A percentile compares a stretch with the other conserved stretches of the same genome.
These are phyloP conservation scores for Amaranthus cruentus DNA, from an alignment of 148 eudicot species.

Conservation along the genomic window DNA sequence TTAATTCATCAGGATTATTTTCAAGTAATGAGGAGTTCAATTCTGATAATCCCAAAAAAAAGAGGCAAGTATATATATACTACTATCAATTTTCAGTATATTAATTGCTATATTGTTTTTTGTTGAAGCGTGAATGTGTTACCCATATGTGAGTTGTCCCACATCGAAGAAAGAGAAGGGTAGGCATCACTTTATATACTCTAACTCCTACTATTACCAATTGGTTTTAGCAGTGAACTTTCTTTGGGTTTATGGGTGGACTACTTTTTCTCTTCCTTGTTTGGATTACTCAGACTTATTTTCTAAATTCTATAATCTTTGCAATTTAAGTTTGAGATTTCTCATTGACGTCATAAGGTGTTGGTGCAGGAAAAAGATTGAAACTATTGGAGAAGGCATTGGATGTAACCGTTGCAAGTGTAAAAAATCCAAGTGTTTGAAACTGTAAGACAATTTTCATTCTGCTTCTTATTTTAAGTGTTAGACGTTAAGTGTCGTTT, in stretches of 20 bases:
- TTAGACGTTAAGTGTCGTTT: too few relatives aligned
- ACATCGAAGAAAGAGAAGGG: too few relatives aligned
- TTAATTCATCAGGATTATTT: slow-evolving; percentile 28
- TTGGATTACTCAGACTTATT: too few relatives aligned
- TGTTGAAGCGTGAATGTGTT: too few relatives aligned
- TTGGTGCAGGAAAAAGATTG: slow-evolving; percentile 60
- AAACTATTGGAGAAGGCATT: slow-evolving; percentile 53
- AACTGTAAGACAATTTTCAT: slow-evolving; percentile 64
- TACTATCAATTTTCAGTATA: not conserved
- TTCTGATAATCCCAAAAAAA: slow-evolving; percentile 77
- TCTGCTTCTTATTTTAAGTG: not conserved
- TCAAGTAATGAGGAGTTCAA: slow-evolving; percentile 43
- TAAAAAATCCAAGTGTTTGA: slow-evolving; percentile 96
- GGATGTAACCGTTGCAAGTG: slow-evolving; percentile 94
- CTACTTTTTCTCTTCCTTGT: too few relatives aligned
- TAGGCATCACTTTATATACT: too few relatives aligned
- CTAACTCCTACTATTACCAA: too few relatives aligned
- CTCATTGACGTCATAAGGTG: slow-evolving; percentile 8
- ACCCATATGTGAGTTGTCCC: too few relatives aligned
- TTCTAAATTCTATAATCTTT: too few relatives aligned
- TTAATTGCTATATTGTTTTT: too few relatives aligned
- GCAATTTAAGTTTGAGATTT: slow-evolving; percentile 10
- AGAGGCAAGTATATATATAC: slow-evolving; percentile 47
- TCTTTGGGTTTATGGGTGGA: too few relatives aligned
- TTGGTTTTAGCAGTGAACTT: too few relatives aligned